phyloP scores from a whole-genome alignment of 257 asterid species.

The Striga asiatica region DNA sequence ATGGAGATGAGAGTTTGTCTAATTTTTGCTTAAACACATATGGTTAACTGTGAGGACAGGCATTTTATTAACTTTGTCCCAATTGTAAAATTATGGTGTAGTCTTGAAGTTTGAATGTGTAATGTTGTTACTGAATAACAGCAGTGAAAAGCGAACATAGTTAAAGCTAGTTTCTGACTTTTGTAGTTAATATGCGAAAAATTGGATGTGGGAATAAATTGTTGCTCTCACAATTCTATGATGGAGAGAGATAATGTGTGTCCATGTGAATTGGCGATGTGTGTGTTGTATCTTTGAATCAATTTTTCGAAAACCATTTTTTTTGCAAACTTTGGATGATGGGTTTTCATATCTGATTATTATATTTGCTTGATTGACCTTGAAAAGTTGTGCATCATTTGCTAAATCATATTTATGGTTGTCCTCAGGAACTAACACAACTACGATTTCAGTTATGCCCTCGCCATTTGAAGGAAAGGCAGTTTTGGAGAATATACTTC shows the following conservation, averaged over 20 bases:
- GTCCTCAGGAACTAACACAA: conserved; percentile 69
- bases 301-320: too few relatives aligned
- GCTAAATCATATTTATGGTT: conserved; percentile 15
- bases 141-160: background rate
- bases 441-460: conserved; percentile 80
- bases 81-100: background rate
- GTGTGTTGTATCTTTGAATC: too few relatives aligned
- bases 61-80: background rate
- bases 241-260: background rate
- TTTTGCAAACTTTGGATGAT: background rate
- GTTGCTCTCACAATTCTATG: background rate
- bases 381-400: too few relatives aligned
- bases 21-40: background rate
- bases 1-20: background rate
- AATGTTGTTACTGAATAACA: background rate
- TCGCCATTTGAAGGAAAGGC: conserved; percentile 63
- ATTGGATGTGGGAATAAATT: background rate
- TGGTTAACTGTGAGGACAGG: too few relatives aligned
- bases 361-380: conserved; percentile 4
- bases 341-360: conserved; percentile 7
- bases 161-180: background rate
- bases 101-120: too few relatives aligned
- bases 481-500: conserved; percentile 87
- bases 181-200: too few relatives aligned
- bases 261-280: too few relatives aligned